A percentile compares a stretch with the other conserved stretches of the same genome.
Evolutionary conservation across 441 rosid genomes (phyloP).

Genomic region (Cnidoscolus chayamansa): DNA sequence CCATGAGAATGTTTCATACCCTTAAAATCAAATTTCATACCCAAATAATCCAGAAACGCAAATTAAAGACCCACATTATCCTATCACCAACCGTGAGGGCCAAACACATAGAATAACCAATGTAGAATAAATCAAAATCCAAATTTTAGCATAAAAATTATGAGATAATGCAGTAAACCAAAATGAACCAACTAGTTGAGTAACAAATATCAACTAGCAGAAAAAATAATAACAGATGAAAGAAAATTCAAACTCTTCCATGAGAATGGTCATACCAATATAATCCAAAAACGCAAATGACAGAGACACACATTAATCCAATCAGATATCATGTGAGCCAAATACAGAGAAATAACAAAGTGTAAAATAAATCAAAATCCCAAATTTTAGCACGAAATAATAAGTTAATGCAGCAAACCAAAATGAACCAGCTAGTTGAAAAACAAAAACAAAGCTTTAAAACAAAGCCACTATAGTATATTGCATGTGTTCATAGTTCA

Average conservation of each 20-base stretch:
- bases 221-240: neutral
- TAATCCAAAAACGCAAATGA: neutral
- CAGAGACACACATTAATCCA: no score
- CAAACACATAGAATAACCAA: neutral
- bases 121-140: neutral
- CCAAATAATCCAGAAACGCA: neutral
- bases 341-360: neutral
- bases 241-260: neutral
- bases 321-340: neutral
- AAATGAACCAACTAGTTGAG: neutral
- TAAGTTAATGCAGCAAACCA: neutral
- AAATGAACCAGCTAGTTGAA: neutral
- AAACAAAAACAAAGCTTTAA: neutral
- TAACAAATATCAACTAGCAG: neutral
- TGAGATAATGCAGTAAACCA: neutral
- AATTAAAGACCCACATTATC: no score
- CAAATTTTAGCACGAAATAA: neutral
- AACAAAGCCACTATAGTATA: neutral
- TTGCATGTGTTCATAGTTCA: neutral
- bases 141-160: neutral
- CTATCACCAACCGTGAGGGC: neutral
- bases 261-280: neutral
- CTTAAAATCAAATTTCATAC: neutral
- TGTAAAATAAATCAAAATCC: neutral
- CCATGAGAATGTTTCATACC: neutral